A percentile compares a stretch with the other conserved stretches of the same genome.
phyloP scores from a whole-genome alignment of 495 filamentous ascomycete species.

The Lineolata rhizophorae region DNA sequence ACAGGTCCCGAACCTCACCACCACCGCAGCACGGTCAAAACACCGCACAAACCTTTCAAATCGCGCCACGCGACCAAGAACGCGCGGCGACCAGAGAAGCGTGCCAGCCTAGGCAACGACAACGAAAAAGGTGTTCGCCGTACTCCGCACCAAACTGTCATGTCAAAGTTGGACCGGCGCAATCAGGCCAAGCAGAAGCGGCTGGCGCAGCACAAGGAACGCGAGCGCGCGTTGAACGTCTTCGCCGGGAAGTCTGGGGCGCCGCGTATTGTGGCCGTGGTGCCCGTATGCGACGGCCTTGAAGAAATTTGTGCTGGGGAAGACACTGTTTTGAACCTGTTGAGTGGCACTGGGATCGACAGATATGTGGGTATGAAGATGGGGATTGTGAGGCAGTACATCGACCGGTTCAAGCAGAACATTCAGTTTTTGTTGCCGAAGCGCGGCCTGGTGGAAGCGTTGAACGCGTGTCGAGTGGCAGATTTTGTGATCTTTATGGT shows the following conservation, averaged over 20 bases:
- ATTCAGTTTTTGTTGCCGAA: constrained; percentile 58
- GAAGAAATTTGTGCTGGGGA: too few species aligned
- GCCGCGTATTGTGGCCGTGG: constrained; percentile 74
- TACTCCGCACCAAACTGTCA: constrained; percentile 84
- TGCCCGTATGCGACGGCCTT: constrained; percentile 56
- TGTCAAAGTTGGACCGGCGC: constrained; percentile 86
- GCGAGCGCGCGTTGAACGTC: constrained; percentile 48
- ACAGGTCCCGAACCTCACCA: constrained; percentile 49
- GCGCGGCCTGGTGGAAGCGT: constrained; percentile 35
- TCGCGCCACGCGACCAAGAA: constrained; percentile 75
- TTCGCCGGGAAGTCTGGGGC: constrained; percentile 73
- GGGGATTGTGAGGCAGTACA: constrained; percentile 35
- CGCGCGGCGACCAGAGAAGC: constrained; percentile 21
- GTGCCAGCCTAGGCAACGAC: background rate
- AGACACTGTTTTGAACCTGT: too few species aligned
- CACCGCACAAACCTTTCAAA: constrained; percentile 72
- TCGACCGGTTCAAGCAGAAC: constrained; percentile 87
- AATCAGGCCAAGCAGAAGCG: constrained; percentile 84
- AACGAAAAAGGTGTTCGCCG: constrained; percentile 40
- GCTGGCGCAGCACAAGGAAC: constrained; percentile 56
- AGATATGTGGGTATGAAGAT: constrained; percentile 31
- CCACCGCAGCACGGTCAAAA: constrained; percentile 80
- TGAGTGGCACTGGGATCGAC: too few species aligned
- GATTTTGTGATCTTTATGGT: constrained; percentile 77
- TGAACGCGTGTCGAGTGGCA: constrained; percentile 74